These are phyloP conservation scores for Capillidium heterosporum DNA, from an alignment of 371 early-diverging fungal genomes.

Conservation along the genomic window DNA sequence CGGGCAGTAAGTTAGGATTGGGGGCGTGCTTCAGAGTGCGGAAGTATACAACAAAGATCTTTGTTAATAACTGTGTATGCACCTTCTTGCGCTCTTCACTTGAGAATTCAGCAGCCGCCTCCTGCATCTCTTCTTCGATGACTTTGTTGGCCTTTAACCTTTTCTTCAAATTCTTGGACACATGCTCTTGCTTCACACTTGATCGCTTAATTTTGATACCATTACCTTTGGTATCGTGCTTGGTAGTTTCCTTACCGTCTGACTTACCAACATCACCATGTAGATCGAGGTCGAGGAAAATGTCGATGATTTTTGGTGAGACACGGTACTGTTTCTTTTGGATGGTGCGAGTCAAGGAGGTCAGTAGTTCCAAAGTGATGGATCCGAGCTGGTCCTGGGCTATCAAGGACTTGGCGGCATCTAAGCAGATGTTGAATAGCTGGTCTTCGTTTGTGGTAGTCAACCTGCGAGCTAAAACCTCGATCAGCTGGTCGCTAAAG, in stretches of 20 bases:
- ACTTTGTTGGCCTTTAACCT: constrained; percentile 47
- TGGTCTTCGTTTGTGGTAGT: not conserved
- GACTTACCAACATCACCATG: not conserved
- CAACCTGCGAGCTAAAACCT: not conserved
- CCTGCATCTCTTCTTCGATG: constrained; percentile 58
- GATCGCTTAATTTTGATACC: constrained; percentile 19
- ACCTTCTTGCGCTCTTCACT: constrained; percentile 47
- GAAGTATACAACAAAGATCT: constrained; percentile 82
- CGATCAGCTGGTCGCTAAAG: not conserved
- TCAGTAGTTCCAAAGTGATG: constrained; percentile 64
- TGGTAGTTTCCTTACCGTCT: constrained; percentile 21
- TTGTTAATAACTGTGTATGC: constrained; percentile 81
- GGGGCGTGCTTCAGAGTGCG: constrained; percentile 71
- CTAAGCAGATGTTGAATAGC: constrained; percentile 39
- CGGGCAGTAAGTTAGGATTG: constrained; percentile 57
- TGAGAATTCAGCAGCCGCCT: constrained; percentile 62
- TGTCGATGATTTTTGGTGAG: constrained; percentile 23
- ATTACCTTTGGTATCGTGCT: constrained; percentile 22
- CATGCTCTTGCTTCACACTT: constrained; percentile 21
- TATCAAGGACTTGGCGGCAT: constrained; percentile 56
- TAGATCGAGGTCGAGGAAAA: not conserved
- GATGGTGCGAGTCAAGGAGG: constrained; percentile 62
- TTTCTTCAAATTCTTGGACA: constrained; percentile 56
- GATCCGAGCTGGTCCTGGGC: constrained; percentile 70
- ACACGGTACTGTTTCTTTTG: constrained; percentile 62